Base-by-base conservation (phyloP, 225 moss, liverwort and hornwort genomes). In the Polytrichum formosum region DNA sequence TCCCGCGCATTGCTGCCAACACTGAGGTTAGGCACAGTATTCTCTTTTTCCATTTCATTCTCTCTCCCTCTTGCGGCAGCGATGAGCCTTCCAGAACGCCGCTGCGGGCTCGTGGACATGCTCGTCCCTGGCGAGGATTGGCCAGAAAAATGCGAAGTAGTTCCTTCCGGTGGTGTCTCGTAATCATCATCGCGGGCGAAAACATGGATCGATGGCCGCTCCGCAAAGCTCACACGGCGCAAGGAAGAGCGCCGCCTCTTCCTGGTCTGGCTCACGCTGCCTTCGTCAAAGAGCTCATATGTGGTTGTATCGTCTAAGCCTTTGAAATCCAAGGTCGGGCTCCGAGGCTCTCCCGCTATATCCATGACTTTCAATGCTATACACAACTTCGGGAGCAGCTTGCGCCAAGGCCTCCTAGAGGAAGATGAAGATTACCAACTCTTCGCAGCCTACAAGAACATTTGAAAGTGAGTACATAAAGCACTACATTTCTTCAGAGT, bases 111-210 rank as follows among this genome's bases (percentile, higher is more conserved):
- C 54, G 67, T 78, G 55, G 81, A 81, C 53, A 53, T 54, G 68
- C 58, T 81, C 22, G 80, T 73, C 22, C 77, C 75, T 28, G 78
- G 74, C 68, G 78, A 78, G 53, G 70, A 76, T 62, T 67, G 64
- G 16, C 79, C 79, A 18, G 54, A 53, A 22, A 84, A 73, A 66
- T 66, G 81, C 35, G 84, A 84, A 61, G 70, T 73, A 26, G 88
- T 84, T 17, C 88, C 88, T 69, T 88, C 88, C 0, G 88, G 88
- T 73, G 88, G 88, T 6, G 88, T 88, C 79, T 88, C 88, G 16
- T 88, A 88, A 55, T 88, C 88, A 68, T 88, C 88, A 71, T 88
- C 88, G 20, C 88, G 84, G 6, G 77, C 82, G 56, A 88, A 88
- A 21, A 88, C 79, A 30, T 84, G 88, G 60, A 88, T 84, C 33